phyloP scores from a whole-genome alignment of 1,284 basidiomycete genomes.

The Agroathelia rolfsii region DNA sequence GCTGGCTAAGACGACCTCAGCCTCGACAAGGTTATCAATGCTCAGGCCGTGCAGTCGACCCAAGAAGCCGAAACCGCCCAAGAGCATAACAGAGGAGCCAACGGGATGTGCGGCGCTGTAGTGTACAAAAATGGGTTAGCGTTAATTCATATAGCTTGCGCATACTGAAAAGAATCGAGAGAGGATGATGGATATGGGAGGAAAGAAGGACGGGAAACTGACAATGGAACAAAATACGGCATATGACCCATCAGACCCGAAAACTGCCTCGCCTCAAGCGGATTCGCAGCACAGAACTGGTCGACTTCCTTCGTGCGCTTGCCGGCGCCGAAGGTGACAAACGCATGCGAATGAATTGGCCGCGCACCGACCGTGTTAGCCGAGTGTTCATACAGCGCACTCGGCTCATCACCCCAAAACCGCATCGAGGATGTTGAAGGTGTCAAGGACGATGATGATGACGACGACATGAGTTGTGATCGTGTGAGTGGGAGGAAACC shows the following conservation, averaged over 20 bases:
- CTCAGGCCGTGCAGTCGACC: constrained; percentile 77
- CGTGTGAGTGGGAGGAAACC: too few relatives aligned
- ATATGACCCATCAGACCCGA: constrained; percentile 42
- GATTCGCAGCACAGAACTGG: constrained; percentile 58
- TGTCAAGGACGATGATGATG: too few relatives aligned
- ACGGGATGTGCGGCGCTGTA: constrained; percentile 63
- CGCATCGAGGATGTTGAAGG: constrained; percentile 21
- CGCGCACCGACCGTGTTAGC: constrained; percentile 34
- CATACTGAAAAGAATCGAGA: constrained; percentile 3
- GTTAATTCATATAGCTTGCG: constrained; percentile 5
- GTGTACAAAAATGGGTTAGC: too few relatives aligned
- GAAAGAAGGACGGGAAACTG: constrained; percentile 22
- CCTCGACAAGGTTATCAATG: constrained; percentile 78
- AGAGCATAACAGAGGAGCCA: constrained; percentile 75
- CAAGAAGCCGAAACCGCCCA: constrained; percentile 86
- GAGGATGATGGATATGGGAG: constrained; percentile 7
- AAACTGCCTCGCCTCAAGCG: constrained; percentile 48
- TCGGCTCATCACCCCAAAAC: constrained; percentile 23
- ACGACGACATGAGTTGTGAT: too few relatives aligned
- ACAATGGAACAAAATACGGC: constrained; percentile 81
- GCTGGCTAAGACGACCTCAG: constrained; percentile 76
- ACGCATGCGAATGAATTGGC: constrained; percentile 58
- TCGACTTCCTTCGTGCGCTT: constrained; percentile 77
- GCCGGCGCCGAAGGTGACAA: constrained; percentile 77
- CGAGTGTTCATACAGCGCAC: constrained; percentile 26